These are phyloP conservation scores for Aspergillus asperescens DNA, from an alignment of 495 filamentous ascomycete genomes.

Conservation along the genomic window DNA sequence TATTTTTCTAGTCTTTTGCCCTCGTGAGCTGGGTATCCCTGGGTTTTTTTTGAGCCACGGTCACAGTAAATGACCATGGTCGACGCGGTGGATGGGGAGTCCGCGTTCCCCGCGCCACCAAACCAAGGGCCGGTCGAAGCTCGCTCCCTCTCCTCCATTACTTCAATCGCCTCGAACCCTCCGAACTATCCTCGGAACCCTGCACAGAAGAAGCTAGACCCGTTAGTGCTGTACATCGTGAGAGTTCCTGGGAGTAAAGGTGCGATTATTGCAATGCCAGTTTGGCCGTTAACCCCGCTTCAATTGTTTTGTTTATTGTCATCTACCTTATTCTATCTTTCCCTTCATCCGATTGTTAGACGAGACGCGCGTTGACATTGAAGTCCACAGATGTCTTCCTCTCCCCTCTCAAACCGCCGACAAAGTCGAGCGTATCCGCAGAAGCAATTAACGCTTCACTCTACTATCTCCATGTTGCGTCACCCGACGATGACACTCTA, in stretches of 20 bases:
- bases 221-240: constrained; percentile 82
- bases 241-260: constrained; percentile 87
- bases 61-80: constrained; percentile 24
- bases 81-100: constrained; percentile 19
- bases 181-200: constrained; percentile 74
- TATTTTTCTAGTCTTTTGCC: constrained; percentile 6
- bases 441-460: constrained; percentile 82
- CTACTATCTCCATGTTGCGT: constrained; percentile 83
- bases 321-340: neutral
- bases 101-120: constrained; percentile 23
- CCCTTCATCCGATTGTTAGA: neutral
- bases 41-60: neutral
- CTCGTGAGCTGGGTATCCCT: neutral
- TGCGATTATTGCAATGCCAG: constrained; percentile 33
- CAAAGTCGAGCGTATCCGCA: constrained; percentile 74
- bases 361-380: constrained; percentile 6
- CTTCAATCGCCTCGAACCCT: constrained; percentile 76
- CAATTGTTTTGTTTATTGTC: neutral
- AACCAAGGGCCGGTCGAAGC: constrained; percentile 59
- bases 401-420: constrained; percentile 80
- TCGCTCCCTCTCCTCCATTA: constrained; percentile 73
- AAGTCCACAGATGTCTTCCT: constrained; percentile 72
- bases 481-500: constrained; percentile 52
- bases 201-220: constrained; percentile 56
- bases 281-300: neutral